Conservation (phyloP, 2,329 filamentous ascomycete genomes). For the Colletotrichum coccodes region DNA sequence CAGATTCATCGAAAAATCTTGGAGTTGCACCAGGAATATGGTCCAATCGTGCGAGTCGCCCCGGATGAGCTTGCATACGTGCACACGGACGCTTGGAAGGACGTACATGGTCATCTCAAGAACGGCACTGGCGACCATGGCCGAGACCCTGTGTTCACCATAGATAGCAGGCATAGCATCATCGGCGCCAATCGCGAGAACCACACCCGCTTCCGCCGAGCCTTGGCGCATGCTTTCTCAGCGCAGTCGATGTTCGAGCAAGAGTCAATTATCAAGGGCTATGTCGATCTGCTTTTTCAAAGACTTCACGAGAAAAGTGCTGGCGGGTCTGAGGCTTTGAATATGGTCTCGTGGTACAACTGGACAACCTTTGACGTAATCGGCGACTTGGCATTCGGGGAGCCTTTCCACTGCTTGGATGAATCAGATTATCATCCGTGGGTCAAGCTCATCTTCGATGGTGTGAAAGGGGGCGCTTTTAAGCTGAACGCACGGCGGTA, state of each 20-base stretch:
- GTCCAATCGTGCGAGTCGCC: slow-evolving; percentile 55
- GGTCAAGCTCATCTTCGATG: slow-evolving; percentile 22
- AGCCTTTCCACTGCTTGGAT: slow-evolving; percentile 34
- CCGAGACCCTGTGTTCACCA: background rate
- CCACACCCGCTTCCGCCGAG: slow-evolving; percentile 35
- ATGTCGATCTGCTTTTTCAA: slow-evolving; percentile 39
- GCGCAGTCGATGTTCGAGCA: slow-evolving; percentile 41
- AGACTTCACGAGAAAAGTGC: slow-evolving; percentile 30
- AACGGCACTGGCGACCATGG: background rate
- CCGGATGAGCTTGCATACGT: slow-evolving; percentile 58
- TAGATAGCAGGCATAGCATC: slow-evolving; percentile 16
- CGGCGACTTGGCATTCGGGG: slow-evolving; percentile 35
- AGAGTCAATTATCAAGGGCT: slow-evolving; percentile 39
- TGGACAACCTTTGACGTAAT: slow-evolving; percentile 34
- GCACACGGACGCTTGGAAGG: slow-evolving; percentile 47
- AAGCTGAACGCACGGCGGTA: background rate
- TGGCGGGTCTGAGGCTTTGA: background rate
- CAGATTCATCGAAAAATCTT: slow-evolving; percentile 37
- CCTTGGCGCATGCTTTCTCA: slow-evolving; percentile 42
- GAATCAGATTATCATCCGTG: slow-evolving; percentile 30
- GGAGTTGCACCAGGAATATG: slow-evolving; percentile 50
- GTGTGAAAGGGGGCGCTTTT: slow-evolving; percentile 17
- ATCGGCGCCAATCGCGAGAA: slow-evolving; percentile 31
- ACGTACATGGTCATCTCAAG: slow-evolving; percentile 48
- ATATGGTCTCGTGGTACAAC: slow-evolving; percentile 34